A percentile compares a stretch with the other conserved stretches of the same genome.
Evolutionary conservation across 345 rosid species (phyloP).

Genomic region (Eucalyptus curtisii): DNA sequence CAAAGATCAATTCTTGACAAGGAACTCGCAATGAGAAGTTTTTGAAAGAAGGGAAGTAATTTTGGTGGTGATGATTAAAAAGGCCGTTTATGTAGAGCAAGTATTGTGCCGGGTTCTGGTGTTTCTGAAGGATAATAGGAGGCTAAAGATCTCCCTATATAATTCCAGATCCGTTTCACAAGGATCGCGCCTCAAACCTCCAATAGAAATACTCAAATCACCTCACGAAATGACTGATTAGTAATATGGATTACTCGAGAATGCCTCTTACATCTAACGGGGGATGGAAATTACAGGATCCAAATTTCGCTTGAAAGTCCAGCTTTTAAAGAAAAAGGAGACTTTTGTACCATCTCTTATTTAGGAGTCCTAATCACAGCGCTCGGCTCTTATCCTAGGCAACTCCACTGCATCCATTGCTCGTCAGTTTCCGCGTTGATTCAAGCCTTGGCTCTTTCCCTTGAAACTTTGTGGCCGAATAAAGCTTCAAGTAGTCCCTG

Average conservation of each 20-base stretch:
- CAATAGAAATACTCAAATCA: neutral
- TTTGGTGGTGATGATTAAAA: neutral
- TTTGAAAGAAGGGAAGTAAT: neutral
- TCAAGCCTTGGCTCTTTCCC: conserved; percentile 54
- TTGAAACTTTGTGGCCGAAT: conserved; percentile 51
- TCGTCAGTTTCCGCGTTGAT: conserved; percentile 38
- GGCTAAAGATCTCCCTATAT: neutral
- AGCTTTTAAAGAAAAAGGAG: neutral
- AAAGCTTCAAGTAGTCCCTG: conserved; percentile 62
- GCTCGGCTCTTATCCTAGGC: neutral
- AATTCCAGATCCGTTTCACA: neutral
- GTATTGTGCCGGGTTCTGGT: neutral
- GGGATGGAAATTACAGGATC: neutral
- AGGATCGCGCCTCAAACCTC: fast-evolving
- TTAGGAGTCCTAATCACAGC: neutral
- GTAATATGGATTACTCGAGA: neutral
- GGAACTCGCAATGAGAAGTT: neutral
- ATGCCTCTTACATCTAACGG: neutral
- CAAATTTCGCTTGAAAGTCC: neutral
- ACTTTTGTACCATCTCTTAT: neutral
- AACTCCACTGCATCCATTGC: conserved; percentile 3
- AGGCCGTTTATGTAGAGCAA: neutral
- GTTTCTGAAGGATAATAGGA: neutral
- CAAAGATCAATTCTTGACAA: neutral
- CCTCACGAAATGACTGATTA: fast-evolving